Evolutionary conservation across 345 rosid species (phyloP).

Genomic region (Trapa incisa): DNA sequence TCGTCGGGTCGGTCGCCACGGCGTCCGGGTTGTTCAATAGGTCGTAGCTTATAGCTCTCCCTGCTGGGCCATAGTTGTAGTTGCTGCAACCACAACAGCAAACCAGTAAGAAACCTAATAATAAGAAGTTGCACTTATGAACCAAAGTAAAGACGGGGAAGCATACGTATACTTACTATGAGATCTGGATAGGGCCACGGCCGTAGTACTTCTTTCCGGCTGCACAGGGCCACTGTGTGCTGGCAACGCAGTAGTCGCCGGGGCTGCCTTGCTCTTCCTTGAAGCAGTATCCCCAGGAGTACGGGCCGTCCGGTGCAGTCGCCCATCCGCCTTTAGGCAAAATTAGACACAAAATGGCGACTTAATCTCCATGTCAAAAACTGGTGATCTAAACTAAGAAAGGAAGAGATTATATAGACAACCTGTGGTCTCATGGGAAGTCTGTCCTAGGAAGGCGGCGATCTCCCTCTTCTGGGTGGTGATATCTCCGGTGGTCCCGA

Average conservation of each 20-base stretch:
- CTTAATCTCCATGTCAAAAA: not conserved
- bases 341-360: no score
- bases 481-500: conserved; percentile 11
- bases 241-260: conserved; percentile 12
- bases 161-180: conserved; percentile 7
- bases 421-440: conserved; percentile 18
- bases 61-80: conserved; percentile 16
- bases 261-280: conserved; percentile 12
- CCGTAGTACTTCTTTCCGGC: conserved; percentile 11
- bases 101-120: no score
- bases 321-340: conserved; percentile 11
- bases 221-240: conserved; percentile 13
- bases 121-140: no score
- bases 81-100: conserved; percentile 4
- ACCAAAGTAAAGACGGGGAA: no score
- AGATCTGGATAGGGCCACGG: conserved; percentile 16
- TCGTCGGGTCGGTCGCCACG: conserved; percentile 5
- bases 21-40: conserved; percentile 9
- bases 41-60: conserved; percentile 9
- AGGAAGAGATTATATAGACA: not conserved
- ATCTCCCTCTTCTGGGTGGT: conserved; percentile 14
- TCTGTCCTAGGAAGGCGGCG: conserved; percentile 12
- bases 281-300: conserved; percentile 17
- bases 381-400: not conserved
- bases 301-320: conserved; percentile 15